phyloP scores from a whole-genome alignment of 2,329 filamentous ascomycete species.

The Hymenoscyphus occultus region DNA sequence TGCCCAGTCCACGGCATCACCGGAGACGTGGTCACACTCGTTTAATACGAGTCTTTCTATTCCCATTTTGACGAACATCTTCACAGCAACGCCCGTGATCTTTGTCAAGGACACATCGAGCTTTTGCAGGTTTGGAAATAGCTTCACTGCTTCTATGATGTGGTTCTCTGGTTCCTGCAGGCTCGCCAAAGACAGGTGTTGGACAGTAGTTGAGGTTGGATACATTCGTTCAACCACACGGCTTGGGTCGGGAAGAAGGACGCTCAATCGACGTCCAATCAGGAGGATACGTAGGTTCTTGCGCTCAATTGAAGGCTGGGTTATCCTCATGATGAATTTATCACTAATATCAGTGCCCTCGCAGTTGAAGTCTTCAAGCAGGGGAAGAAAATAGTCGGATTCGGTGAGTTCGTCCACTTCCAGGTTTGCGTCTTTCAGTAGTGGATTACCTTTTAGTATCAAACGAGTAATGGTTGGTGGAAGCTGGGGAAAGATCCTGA shows the following conservation, averaged over 20 bases:
- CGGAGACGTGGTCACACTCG: constrained; percentile 27
- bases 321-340: constrained; percentile 19
- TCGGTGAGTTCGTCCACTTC: constrained; percentile 7
- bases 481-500: constrained; percentile 24
- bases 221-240: constrained; percentile 21
- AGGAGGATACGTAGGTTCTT: constrained; percentile 28
- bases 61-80: constrained; percentile 32
- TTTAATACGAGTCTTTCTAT: constrained; percentile 30
- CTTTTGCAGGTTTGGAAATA: constrained; percentile 30
- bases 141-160: constrained; percentile 23
- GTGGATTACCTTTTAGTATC: constrained; percentile 22
- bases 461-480: constrained; percentile 32
- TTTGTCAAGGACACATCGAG: constrained; percentile 31
- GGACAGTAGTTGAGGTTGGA: constrained; percentile 26
- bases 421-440: constrained; percentile 3
- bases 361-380: constrained; percentile 32
- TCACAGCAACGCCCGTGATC: constrained; percentile 38
- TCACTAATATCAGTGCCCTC: constrained; percentile 20
- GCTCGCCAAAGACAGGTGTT: constrained; percentile 25
- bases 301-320: constrained; percentile 20
- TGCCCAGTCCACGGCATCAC: constrained; percentile 37
- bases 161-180: constrained; percentile 21
- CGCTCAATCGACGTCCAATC: constrained; percentile 23
- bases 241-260: not conserved
- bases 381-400: constrained; percentile 20